Evolutionary conservation across 768 basidiomycete genomes (phyloP).

Genomic region (Clitopilus hobsonii): DNA sequence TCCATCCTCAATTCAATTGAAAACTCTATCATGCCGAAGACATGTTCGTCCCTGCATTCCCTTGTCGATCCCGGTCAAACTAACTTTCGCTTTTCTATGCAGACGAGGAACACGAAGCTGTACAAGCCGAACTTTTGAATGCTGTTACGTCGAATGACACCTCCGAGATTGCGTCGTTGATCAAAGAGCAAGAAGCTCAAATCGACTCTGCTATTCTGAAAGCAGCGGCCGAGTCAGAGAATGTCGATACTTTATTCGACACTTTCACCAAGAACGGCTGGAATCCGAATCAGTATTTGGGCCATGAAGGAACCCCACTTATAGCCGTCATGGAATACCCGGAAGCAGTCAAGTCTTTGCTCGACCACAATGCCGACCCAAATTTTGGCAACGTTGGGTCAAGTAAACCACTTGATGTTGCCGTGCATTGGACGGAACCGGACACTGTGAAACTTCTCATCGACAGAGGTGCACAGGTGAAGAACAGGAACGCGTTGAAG

Average conservation of each 20-base stretch:
- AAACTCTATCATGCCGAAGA: neutral
- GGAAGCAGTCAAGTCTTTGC: neutral
- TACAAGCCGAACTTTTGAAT: neutral
- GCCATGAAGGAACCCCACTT: conserved; percentile 11
- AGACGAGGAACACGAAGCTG: neutral
- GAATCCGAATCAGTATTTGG: conserved; percentile 6
- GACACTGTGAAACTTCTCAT: conserved; percentile 1
- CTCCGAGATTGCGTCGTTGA: neutral
- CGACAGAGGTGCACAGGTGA: conserved; percentile 7
- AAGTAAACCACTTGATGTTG: conserved; percentile 8
- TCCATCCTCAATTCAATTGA: neutral
- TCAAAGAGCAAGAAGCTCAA: neutral
- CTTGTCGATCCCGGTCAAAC: too few species aligned
- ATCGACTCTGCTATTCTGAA: conserved; percentile 8
- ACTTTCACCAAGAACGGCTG: conserved; percentile 9
- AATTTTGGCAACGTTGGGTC: conserved; percentile 2
- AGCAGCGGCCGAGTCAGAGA: neutral
- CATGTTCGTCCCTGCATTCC: neutral
- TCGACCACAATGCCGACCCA: conserved; percentile 9
- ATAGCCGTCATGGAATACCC: conserved; percentile 3
- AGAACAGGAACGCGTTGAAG: conserved; percentile 11
- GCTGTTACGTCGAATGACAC: neutral
- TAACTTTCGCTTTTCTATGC: neutral
- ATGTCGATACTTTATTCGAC: conserved; percentile 5
- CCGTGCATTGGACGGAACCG: conserved; percentile 5